Evolutionary conservation across 2,329 filamentous ascomycete species (phyloP).

Genomic region (Pyricularia grisea): DNA sequence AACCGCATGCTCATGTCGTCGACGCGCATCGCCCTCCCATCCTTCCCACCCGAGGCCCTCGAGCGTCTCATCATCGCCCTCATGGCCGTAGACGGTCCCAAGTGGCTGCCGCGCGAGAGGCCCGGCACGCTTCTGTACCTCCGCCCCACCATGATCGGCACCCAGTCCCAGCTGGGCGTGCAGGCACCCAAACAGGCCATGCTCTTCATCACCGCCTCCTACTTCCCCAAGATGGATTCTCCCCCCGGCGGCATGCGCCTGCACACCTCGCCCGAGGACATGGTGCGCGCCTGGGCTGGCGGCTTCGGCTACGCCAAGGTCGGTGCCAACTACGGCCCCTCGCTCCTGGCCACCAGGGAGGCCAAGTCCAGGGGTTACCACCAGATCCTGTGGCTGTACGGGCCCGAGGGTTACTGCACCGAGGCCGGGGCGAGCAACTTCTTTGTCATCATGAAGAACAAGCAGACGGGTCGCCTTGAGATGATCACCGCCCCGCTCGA

Average conservation of each 20-base stretch:
- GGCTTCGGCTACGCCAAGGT: slow-evolving; percentile 90
- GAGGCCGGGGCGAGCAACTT: slow-evolving; percentile 92
- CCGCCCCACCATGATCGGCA: slow-evolving; percentile 79
- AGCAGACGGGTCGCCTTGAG: slow-evolving; percentile 50
- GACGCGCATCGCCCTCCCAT: slow-evolving; percentile 62
- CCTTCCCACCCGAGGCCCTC: slow-evolving; percentile 61
- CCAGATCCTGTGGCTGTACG: slow-evolving; percentile 93
- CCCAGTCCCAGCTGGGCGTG: slow-evolving; percentile 70
- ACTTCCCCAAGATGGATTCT: slow-evolving; percentile 48
- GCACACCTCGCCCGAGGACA: slow-evolving; percentile 70
- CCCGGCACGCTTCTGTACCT: slow-evolving; percentile 72
- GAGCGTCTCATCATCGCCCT: slow-evolving; percentile 66
- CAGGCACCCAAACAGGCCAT: slow-evolving; percentile 73
- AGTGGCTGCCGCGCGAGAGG: slow-evolving; percentile 66
- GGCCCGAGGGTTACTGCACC: slow-evolving; percentile 66
- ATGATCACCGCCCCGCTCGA: slow-evolving; percentile 78
- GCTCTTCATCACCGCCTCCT: slow-evolving; percentile 69
- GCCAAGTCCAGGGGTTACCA: slow-evolving; percentile 67
- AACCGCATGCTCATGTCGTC: slow-evolving; percentile 52
- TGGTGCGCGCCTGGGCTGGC: slow-evolving; percentile 85
- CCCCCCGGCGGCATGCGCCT: slow-evolving; percentile 56
- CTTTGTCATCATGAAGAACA: slow-evolving; percentile 70
- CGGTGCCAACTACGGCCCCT: slow-evolving; percentile 87
- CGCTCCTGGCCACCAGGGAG: slow-evolving; percentile 67
- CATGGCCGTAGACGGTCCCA: slow-evolving; percentile 61